A percentile compares a stretch with the other conserved stretches of the same genome.
Conservation (phyloP, 2,329 filamentous ascomycete species). For the Neonectria magnoliae region DNA sequence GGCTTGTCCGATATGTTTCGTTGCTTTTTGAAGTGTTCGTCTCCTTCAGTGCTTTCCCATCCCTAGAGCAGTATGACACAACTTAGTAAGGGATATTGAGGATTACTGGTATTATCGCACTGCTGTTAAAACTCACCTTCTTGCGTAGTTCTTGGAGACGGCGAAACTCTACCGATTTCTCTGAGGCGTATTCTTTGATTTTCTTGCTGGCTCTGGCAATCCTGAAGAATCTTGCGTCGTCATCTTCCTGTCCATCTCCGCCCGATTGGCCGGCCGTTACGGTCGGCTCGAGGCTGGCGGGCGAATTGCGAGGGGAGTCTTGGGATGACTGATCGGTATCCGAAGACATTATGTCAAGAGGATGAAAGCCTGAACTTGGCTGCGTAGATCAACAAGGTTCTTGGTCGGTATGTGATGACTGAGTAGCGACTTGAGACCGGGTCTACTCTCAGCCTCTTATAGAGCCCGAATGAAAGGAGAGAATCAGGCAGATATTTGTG, state of each 20-base stretch:
- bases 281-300: background rate
- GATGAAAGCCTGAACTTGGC: too few species aligned
- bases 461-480: too few species aligned
- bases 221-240: background rate
- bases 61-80: conserved; percentile 46
- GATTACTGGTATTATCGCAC: accelerated
- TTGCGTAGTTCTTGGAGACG: conserved; percentile 16
- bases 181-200: conserved; percentile 9
- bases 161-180: conserved; percentile 15
- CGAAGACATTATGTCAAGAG: background rate
- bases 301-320: background rate
- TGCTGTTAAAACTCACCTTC: conserved; percentile 9
- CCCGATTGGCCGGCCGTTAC: too few species aligned
- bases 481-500: background rate
- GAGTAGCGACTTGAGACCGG: background rate
- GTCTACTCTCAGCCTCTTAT: background rate
- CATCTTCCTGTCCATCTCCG: background rate
- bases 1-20: conserved; percentile 50
- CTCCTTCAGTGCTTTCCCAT: conserved; percentile 55
- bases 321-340: background rate
- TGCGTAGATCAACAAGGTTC: too few species aligned
- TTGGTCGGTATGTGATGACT: background rate
- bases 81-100: background rate
- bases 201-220: background rate
- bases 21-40: conserved; percentile 54